Evolutionary conservation across 73 alveolate genomes (phyloP).

Genomic region (Paramecium biaurelia): DNA sequence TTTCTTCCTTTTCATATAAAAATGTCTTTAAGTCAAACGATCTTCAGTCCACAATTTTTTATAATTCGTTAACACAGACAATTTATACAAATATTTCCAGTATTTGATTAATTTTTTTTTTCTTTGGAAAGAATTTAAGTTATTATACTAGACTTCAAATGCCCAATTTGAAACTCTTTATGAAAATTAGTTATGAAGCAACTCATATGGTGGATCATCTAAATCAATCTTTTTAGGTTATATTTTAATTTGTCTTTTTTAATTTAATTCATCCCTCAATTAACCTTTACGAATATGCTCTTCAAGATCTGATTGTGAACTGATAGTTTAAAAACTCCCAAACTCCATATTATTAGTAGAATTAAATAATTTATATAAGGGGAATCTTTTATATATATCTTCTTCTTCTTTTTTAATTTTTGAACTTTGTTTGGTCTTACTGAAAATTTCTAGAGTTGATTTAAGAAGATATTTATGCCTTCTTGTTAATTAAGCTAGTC

Average conservation of each 20-base stretch:
- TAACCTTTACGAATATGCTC: neutral
- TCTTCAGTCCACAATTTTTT: slow-evolving; percentile 4
- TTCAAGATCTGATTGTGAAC: neutral
- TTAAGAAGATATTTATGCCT: slow-evolving; percentile 8
- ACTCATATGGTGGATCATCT: neutral
- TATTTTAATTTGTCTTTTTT: neutral
- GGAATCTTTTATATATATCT: neutral
- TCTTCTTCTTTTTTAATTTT: neutral
- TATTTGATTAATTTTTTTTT: neutral
- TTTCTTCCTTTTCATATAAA: neutral
- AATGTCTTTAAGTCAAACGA: neutral
- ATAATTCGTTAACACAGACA: neutral
- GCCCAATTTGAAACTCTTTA: slow-evolving; percentile 1
- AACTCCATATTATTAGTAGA: neutral
- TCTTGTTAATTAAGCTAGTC: neutral
- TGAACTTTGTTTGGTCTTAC: neutral
- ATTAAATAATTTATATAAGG: neutral
- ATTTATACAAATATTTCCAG: neutral
- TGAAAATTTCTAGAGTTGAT: neutral
- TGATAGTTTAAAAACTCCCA: neutral
- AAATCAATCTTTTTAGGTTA: neutral
- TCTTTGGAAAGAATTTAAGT: neutral
- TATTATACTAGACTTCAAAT: neutral
- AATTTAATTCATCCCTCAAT: neutral
- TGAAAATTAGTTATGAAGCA: neutral